A percentile compares a stretch with the other conserved stretches of the same genome.
These are phyloP conservation scores for Dryas drummondii DNA, from an alignment of 306 rosid genomes.

Conservation along the genomic window DNA sequence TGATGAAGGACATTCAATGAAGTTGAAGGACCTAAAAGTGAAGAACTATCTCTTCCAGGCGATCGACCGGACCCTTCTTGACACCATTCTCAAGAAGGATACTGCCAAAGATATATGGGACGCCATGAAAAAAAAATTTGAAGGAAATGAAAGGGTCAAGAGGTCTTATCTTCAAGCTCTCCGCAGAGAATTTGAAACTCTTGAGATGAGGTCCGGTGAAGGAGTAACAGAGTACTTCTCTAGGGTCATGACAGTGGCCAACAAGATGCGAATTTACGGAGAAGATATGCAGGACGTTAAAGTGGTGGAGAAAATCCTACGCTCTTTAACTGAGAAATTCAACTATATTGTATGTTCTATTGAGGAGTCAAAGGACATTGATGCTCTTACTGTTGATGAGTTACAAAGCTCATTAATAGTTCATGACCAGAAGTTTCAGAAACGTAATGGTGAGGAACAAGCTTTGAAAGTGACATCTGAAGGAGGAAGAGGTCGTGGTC, in stretches of 20 bases:
- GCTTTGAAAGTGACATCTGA: conserved; percentile 12
- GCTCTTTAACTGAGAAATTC: background rate
- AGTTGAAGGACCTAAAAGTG: background rate
- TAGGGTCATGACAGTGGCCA: conserved; percentile 17
- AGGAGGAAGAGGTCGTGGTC: conserved; percentile 16
- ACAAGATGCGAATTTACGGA: background rate
- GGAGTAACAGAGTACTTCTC: conserved; percentile 4
- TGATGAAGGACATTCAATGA: too few relatives aligned
- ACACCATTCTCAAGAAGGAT: conserved; percentile 13
- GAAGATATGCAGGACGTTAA: conserved; percentile 1
- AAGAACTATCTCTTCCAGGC: conserved; percentile 7
- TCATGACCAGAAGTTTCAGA: background rate
- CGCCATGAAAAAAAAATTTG: background rate
- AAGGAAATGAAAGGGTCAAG: conserved; percentile 8
- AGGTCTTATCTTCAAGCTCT: background rate
- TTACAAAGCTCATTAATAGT: conserved; percentile 5
- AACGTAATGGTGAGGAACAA: conserved; percentile 1
- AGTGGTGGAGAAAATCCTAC: background rate
- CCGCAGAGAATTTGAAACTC: conserved; percentile 1
- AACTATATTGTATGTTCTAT: background rate
- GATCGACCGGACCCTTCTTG: background rate
- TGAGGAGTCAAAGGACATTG: too few relatives aligned
- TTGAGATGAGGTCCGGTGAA: conserved; percentile 1
- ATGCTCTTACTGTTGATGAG: conserved; percentile 1
- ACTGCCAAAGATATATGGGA: conserved; percentile 16